Evolutionary conservation across 768 basidiomycete species (phyloP), one percentile per base, ranked within the genome.

Genomic region (Udeniomyces megalosporus): DNA sequence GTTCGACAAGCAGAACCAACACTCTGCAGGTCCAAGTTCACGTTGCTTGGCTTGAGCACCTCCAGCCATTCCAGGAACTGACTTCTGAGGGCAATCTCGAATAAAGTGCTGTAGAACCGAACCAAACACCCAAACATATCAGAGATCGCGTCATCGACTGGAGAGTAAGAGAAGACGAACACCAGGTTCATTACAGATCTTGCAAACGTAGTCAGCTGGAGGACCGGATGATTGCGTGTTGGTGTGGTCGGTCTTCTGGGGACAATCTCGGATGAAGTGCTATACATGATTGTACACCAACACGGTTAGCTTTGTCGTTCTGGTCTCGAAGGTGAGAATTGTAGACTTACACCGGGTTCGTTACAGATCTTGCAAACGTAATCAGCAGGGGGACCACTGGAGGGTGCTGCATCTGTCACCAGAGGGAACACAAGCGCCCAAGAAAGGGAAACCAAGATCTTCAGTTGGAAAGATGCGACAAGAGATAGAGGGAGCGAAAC

Each of bases 1-100:
- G 71, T 96, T 96, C 46, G 89, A 92, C 58, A 99, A 74, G 72
- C 95, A 99, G 76, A 99, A 92, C 72, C 88, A 71, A 90, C 88
- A 74, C 82, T 91, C 46, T 76, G 80, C 32, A 80, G 84, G 32
- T 76, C 80, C 51, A 78, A 79, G 68, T 73, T 77, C 65, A 78
- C 77, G 60, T 69, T 56, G 67, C 68, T 68, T 60, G 1, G 67
- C 63, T 58, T 60, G 62, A 15, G 58, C 58, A n/a, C 66, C 68
- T 22, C 58, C 38, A n/a, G n/a, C n/a, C n/a, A n/a, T n/a, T n/a
- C n/a, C n/a, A 6, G 38, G 51, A 12, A 26, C 82, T 67, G 85
- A 79, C 71, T 80, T 81, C 11, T 84, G 83, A 1, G 92, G 90
- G 73, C 90, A 93, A 71, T 93, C 88, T 42, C 86, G 84, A 59